Evolutionary conservation across 1,284 basidiomycete genomes (phyloP).

Genomic region (Pyrrhoderma noxium): DNA sequence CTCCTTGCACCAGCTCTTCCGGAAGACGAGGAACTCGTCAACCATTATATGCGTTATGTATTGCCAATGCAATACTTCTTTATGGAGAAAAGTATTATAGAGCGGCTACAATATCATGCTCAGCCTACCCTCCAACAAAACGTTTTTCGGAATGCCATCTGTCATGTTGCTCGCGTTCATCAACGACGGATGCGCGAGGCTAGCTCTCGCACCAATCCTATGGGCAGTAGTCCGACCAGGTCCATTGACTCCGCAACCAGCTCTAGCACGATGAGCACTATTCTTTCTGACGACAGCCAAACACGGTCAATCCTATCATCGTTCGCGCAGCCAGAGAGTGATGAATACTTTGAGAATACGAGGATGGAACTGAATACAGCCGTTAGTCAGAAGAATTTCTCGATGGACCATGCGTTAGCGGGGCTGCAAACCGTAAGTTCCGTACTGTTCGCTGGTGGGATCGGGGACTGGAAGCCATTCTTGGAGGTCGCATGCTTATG

Average conservation of each 20-base stretch:
- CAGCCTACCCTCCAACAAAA: slow-evolving; percentile 27
- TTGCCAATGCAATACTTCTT: slow-evolving; percentile 61
- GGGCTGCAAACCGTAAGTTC: slow-evolving; percentile 66
- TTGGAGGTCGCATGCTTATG: slow-evolving; percentile 50
- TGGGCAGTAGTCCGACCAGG: no score
- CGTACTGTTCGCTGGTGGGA: slow-evolving; percentile 67
- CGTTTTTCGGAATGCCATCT: slow-evolving; percentile 45
- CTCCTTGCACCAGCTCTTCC: no score
- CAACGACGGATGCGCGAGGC: slow-evolving; percentile 28
- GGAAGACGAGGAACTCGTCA: slow-evolving; percentile 30
- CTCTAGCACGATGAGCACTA: no score
- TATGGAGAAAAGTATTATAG: slow-evolving; percentile 38
- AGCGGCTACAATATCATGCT: slow-evolving; percentile 42
- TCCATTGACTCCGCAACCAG: no score
- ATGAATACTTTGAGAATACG: no score
- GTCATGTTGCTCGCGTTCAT: slow-evolving; percentile 49
- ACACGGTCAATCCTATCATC: no score
- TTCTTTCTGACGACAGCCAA: not conserved
- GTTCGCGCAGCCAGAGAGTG: no score
- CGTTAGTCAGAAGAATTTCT: not conserved
- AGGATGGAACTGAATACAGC: no score
- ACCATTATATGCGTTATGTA: slow-evolving; percentile 42
- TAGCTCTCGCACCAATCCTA: slow-evolving; percentile 15
- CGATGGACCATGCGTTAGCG: slow-evolving; percentile 53
- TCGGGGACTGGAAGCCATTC: slow-evolving; percentile 60